Conservation (phyloP, 306 rosid species). For the Trifolium dubium region DNA sequence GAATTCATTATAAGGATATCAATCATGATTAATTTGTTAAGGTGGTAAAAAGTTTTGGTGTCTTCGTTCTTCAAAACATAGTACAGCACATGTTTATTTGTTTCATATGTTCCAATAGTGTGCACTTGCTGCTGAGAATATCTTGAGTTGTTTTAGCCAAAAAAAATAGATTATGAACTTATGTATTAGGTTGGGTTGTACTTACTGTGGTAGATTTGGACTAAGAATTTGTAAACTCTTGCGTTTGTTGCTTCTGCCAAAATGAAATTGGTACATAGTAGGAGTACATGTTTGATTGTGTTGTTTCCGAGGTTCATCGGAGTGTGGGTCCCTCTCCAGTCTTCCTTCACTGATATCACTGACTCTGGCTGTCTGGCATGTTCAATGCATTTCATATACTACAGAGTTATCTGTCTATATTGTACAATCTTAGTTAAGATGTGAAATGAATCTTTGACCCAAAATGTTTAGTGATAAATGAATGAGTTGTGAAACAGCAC, state of each 20-base stretch:
- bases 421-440: constrained; percentile 1
- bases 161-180: too few species aligned
- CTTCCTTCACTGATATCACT: not conserved
- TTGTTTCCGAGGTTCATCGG: not conserved
- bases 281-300: constrained; percentile 15
- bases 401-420: not conserved
- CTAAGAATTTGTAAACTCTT: not conserved
- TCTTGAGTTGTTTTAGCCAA: not conserved
- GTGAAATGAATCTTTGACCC: constrained; percentile 15
- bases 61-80: not conserved
- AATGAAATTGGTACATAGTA: too few species aligned
- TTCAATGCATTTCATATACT: not conserved
- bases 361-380: not conserved
- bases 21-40: constrained; percentile 4
- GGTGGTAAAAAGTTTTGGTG: not conserved
- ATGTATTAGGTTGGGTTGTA: not conserved
- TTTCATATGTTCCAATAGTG: constrained; percentile 29
- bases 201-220: not conserved
- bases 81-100: not conserved
- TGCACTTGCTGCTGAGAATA: constrained; percentile 31
- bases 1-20: constrained; percentile 17
- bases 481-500: not conserved
- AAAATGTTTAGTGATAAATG: not conserved
- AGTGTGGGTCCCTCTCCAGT: not conserved
- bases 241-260: not conserved